Evolutionary conservation across 768 basidiomycete species (phyloP).

Genomic region (Kwoniella sp.): DNA sequence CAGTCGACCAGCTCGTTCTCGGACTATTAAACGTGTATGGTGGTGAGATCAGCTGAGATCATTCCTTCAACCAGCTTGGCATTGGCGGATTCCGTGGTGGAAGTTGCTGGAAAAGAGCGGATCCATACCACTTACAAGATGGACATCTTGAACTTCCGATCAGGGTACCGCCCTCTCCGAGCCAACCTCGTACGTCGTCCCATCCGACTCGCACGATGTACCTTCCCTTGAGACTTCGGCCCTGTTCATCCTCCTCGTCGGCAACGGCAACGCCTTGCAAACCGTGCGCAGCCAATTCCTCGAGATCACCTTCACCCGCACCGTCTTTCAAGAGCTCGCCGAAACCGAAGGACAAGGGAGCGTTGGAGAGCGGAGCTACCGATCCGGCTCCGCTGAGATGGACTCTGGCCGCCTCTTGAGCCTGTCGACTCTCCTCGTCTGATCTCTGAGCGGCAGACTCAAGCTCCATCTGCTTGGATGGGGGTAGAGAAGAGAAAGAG

Average conservation of each 20-base stretch:
- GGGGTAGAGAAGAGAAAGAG: slow-evolving; percentile 52
- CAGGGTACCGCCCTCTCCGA: slow-evolving; percentile 65
- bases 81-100: slow-evolving; percentile 1
- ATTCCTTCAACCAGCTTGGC: background rate
- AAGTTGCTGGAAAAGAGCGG: no score
- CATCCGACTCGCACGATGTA: slow-evolving; percentile 96
- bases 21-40: slow-evolving; percentile 60
- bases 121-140: slow-evolving; percentile 39
- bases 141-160: slow-evolving; percentile 55
- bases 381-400: slow-evolving; percentile 33
- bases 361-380: slow-evolving; percentile 44
- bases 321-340: slow-evolving; percentile 64
- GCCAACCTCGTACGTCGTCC: slow-evolving; percentile 97
- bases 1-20: slow-evolving; percentile 83
- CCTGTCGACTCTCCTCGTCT: slow-evolving; percentile 13
- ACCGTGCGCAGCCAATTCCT: slow-evolving; percentile 41
- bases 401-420: slow-evolving; percentile 19
- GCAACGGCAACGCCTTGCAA: slow-evolving; percentile 18
- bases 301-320: slow-evolving; percentile 64
- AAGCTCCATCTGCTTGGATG: slow-evolving; percentile 46
- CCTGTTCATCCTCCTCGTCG: slow-evolving; percentile 60
- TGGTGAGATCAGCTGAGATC: background rate
- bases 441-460: slow-evolving; percentile 21
- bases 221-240: slow-evolving; percentile 73
- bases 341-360: slow-evolving; percentile 54